Percentiles rank a stretch among this genome's conserved stretches.
phyloP scores from a whole-genome alignment of 345 rosid species.

The Rhodomyrtus tomentosa region DNA sequence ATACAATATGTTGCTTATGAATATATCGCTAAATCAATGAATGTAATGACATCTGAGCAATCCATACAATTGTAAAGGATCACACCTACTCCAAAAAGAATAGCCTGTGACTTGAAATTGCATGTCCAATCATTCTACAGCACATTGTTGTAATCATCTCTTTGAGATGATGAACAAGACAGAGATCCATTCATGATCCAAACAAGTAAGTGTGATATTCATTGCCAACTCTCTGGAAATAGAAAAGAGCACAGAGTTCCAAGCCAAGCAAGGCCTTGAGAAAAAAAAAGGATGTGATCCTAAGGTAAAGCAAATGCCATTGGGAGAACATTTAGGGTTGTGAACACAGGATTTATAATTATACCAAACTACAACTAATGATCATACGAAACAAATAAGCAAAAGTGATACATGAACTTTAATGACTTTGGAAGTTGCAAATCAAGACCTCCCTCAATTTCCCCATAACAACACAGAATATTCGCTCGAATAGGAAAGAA shows the following conservation, averaged over 20 bases:
- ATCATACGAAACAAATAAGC: not conserved
- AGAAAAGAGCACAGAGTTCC: not conserved
- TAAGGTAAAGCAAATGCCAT: not conserved
- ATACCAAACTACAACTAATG: not conserved
- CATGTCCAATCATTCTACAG: not conserved
- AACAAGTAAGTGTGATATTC: not conserved
- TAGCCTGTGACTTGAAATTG: not conserved
- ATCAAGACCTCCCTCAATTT: not conserved
- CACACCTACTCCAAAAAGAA: not conserved
- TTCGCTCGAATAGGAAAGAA: not conserved
- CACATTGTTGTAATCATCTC: not conserved
- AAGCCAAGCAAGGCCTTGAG: not conserved
- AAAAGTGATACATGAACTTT: not conserved
- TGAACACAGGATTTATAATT: not conserved
- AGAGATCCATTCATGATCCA: not conserved
- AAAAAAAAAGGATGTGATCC: not conserved
- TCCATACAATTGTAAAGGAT: not conserved
- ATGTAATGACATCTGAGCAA: not conserved
- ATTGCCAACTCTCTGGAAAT: not conserved
- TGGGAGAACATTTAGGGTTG: not conserved
- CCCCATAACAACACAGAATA: not conserved
- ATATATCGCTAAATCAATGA: not conserved
- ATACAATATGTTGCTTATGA: not conserved
- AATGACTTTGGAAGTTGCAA: not conserved
- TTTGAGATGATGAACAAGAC: not conserved